phyloP scores from a whole-genome alignment of 306 rosid genomes.

The Spatholobus suberectus region DNA sequence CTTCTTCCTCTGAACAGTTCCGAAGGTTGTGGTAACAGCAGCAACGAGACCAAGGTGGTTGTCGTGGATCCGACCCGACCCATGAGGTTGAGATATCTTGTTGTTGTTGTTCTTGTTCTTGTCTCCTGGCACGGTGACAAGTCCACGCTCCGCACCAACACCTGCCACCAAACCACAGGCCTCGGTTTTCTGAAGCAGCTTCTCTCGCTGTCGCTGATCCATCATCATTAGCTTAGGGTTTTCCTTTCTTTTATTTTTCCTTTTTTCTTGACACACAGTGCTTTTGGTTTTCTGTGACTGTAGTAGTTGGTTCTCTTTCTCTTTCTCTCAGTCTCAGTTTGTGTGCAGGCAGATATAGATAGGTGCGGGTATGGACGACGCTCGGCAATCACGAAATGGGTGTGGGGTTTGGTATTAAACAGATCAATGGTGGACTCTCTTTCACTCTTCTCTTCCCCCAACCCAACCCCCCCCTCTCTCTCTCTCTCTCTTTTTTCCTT shows the following conservation, averaged over 20 bases:
- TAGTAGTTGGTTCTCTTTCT: slow-evolving; percentile 12
- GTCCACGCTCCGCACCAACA: slow-evolving; percentile 53
- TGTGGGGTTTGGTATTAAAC: slow-evolving; percentile 52
- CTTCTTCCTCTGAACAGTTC: slow-evolving; percentile 68
- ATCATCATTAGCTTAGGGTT: slow-evolving; percentile 60
- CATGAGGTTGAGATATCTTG: background rate
- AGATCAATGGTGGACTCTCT: slow-evolving; percentile 45
- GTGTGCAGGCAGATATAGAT: slow-evolving; percentile 47
- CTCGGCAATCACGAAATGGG: slow-evolving; percentile 88
- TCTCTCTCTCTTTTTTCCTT: background rate
- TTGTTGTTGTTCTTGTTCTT: background rate
- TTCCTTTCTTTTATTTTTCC: background rate
- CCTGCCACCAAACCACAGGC: slow-evolving; percentile 65
- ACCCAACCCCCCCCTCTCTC: background rate
- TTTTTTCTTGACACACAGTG: background rate
- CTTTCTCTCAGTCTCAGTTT: slow-evolving; percentile 40
- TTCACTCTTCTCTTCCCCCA: slow-evolving; percentile 10
- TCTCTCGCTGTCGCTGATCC: slow-evolving; percentile 49
- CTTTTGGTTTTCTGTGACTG: slow-evolving; percentile 71
- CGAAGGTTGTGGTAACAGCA: slow-evolving; percentile 50
- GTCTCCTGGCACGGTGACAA: slow-evolving; percentile 54
- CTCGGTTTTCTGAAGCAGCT: slow-evolving; percentile 61
- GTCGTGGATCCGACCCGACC: slow-evolving; percentile 55
- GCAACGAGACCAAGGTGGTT: slow-evolving; percentile 48
- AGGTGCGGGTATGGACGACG: slow-evolving; percentile 46